Evolutionary conservation across 2,329 filamentous ascomycete genomes (phyloP).

Genomic region (Penicillium thymicola): DNA sequence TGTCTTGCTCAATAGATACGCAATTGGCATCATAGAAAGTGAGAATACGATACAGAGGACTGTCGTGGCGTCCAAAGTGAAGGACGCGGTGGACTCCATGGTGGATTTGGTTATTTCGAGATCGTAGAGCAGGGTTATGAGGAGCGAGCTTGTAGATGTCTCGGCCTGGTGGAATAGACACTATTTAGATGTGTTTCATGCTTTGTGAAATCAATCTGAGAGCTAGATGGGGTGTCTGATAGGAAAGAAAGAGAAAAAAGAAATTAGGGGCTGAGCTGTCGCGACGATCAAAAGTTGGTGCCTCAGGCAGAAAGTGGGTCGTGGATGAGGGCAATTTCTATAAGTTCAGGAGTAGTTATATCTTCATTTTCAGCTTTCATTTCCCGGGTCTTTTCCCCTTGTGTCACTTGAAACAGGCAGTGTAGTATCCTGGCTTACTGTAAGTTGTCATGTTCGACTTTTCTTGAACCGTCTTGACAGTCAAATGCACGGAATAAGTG

Average conservation of each 20-base stretch:
- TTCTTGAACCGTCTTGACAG: background rate
- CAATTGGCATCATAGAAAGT: conserved; percentile 53
- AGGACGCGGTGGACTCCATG: conserved; percentile 27
- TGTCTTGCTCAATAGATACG: conserved; percentile 48
- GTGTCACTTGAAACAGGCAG: background rate
- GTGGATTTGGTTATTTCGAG: conserved; percentile 1
- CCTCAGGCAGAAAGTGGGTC: conserved; percentile 2
- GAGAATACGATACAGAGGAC: conserved; percentile 54
- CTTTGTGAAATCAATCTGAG: background rate
- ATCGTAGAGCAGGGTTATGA: background rate
- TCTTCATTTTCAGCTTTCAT: background rate
- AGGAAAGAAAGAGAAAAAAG: background rate
- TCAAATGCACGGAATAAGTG: background rate
- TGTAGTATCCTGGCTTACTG: background rate
- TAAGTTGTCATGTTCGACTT: background rate
- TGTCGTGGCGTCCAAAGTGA: conserved; percentile 46
- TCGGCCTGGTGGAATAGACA: background rate
- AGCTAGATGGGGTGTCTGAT: background rate
- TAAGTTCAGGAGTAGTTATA: background rate
- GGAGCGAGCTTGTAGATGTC: background rate
- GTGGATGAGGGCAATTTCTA: background rate
- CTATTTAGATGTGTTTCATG: background rate
- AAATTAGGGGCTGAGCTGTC: background rate
- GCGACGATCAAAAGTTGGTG: background rate
- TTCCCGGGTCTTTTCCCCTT: background rate